phyloP scores from a whole-genome alignment of 2,329 filamentous ascomycete genomes.

The Epichloe uncinata region DNA sequence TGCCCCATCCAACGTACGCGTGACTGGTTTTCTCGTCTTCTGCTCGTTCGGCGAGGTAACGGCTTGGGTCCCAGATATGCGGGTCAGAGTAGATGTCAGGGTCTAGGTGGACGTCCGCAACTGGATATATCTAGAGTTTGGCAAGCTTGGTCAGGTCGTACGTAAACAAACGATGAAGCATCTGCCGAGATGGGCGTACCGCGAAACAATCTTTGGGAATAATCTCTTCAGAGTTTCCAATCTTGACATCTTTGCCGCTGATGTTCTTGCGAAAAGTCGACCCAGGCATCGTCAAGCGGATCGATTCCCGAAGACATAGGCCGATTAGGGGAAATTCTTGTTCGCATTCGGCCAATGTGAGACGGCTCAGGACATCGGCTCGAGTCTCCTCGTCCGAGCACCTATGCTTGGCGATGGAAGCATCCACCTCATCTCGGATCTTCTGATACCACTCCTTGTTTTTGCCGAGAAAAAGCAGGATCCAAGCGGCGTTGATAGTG shows the following conservation, averaged over 20 bases:
- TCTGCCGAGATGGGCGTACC: constrained; percentile 8
- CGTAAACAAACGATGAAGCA: too few species aligned
- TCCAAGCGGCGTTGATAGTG: constrained; percentile 40
- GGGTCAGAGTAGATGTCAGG: constrained; percentile 35
- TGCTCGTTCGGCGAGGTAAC: constrained; percentile 31
- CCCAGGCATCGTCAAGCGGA: constrained; percentile 35
- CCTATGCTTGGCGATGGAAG: constrained; percentile 29
- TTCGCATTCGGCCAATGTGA: constrained; percentile 42
- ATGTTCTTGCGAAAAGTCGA: constrained; percentile 38
- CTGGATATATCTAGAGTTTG: constrained; percentile 21
- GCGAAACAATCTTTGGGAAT: constrained; percentile 35
- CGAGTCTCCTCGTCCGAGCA: constrained; percentile 15
- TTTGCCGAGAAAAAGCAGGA: constrained; percentile 35
- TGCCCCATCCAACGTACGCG: constrained; percentile 23
- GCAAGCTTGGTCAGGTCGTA: background rate
- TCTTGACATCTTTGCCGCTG: constrained; percentile 28
- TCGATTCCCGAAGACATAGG: constrained; percentile 37
- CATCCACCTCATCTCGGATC: constrained; percentile 33
- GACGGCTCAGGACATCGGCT: constrained; percentile 24
- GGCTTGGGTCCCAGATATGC: constrained; percentile 32
- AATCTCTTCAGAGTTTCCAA: constrained; percentile 31
- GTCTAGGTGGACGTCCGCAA: constrained; percentile 36
- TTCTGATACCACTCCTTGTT: constrained; percentile 31
- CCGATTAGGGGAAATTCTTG: constrained; percentile 38
- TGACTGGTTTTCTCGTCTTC: constrained; percentile 26